Evolutionary conservation across 2,329 filamentous ascomycete species (phyloP).

Genomic region (Penicillium sp.): DNA sequence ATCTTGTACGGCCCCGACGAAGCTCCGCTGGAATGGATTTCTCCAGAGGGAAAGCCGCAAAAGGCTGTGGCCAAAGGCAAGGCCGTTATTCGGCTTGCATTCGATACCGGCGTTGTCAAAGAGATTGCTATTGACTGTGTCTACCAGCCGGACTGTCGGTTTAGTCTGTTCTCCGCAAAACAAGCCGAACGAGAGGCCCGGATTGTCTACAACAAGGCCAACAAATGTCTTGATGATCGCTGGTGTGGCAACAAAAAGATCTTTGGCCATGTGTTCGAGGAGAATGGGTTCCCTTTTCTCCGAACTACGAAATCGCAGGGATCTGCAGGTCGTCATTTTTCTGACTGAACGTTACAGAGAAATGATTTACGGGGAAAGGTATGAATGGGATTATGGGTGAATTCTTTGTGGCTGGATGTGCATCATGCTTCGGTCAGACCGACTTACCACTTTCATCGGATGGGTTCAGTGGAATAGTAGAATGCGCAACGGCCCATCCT

Average conservation of each 20-base stretch:
- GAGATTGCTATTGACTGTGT: slow-evolving; percentile 1
- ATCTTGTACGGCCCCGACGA: neutral
- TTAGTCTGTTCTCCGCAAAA: neutral
- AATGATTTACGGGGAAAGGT: no score
- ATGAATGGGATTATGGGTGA: no score
- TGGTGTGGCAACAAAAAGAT: neutral
- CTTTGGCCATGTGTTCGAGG: neutral
- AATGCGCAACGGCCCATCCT: no score
- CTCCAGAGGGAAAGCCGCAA: neutral
- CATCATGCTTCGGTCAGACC: no score
- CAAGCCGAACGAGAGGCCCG: neutral
- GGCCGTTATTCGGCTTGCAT: neutral
- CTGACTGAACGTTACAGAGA: no score
- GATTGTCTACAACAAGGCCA: neutral
- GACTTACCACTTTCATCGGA: no score
- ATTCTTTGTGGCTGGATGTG: no score
- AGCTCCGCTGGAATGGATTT: neutral
- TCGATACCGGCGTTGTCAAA: neutral
- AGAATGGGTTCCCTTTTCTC: neutral
- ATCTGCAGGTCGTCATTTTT: no score
- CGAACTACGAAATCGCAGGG: no score
- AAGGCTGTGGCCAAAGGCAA: neutral
- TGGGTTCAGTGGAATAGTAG: no score
- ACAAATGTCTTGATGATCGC: neutral
- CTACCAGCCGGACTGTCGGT: neutral